Evolutionary conservation across 768 basidiomycete species (phyloP).

Genomic region (Termitomyces sp.): DNA sequence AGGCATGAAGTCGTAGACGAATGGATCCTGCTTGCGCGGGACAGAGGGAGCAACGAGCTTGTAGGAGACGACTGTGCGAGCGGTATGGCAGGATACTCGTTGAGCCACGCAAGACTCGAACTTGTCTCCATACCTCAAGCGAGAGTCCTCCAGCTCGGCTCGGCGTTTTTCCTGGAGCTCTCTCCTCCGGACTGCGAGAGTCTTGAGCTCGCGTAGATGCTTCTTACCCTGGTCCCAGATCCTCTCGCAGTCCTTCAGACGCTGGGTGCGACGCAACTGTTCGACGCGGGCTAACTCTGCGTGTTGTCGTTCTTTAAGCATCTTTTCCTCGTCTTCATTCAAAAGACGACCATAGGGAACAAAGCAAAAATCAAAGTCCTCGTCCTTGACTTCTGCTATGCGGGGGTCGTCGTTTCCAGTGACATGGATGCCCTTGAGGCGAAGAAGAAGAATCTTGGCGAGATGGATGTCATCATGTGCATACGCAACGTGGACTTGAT

Average conservation of each 20-base stretch:
- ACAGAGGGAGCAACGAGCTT: slow-evolving; percentile 8
- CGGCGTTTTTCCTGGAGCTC: slow-evolving; percentile 24
- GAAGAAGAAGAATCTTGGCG: slow-evolving; percentile 58
- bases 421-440: slow-evolving; percentile 58
- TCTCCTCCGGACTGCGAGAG: slow-evolving; percentile 25
- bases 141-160: slow-evolving; percentile 12
- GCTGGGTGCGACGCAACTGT: slow-evolving; percentile 31
- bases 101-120: background rate
- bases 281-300: slow-evolving; percentile 26
- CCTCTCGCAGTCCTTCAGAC: slow-evolving; percentile 38
- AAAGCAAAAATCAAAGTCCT: slow-evolving; percentile 44
- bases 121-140: background rate
- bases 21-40: slow-evolving; percentile 13
- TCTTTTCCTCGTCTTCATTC: slow-evolving; percentile 37
- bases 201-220: slow-evolving; percentile 32
- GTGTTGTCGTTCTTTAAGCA: slow-evolving; percentile 20
- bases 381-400: slow-evolving; percentile 52
- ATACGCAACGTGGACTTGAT: slow-evolving; percentile 64
- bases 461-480: slow-evolving; percentile 62
- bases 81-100: background rate
- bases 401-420: slow-evolving; percentile 54
- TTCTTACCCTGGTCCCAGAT: slow-evolving; percentile 45
- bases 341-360: slow-evolving; percentile 34
- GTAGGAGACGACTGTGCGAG: slow-evolving; percentile 18
- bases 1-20: slow-evolving; percentile 24